These are phyloP conservation scores for Arthrocladium fulminans DNA, from an alignment of 2,329 filamentous ascomycete genomes.

Conservation along the genomic window DNA sequence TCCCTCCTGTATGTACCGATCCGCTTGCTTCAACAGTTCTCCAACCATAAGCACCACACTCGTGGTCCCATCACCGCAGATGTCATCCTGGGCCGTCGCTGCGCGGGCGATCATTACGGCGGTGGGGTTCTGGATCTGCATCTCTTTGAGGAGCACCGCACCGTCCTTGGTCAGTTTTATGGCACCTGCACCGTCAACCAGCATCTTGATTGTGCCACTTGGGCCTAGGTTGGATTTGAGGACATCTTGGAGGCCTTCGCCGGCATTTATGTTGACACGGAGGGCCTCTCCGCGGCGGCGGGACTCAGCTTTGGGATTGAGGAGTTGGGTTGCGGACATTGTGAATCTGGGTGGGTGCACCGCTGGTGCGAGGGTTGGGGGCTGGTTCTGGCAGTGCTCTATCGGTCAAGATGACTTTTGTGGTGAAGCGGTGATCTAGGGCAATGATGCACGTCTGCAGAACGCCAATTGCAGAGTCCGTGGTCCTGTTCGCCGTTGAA, in stretches of 20 bases:
- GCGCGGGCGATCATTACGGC: slow-evolving; percentile 74
- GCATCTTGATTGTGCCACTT: slow-evolving; percentile 92
- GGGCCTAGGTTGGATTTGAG: slow-evolving; percentile 94
- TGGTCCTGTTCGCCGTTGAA: no score
- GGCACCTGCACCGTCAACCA: slow-evolving; percentile 64
- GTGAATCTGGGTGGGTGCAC: not conserved
- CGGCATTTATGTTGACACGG: slow-evolving; percentile 91
- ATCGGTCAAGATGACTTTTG: no score
- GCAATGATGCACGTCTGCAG: no score
- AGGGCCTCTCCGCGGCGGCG: slow-evolving; percentile 95
- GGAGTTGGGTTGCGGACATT: slow-evolving; percentile 68
- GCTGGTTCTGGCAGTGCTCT: no score
- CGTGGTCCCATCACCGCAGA: slow-evolving; percentile 94
- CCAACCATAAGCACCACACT: slow-evolving; percentile 92
- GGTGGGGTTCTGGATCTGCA: slow-evolving; percentile 58
- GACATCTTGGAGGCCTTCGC: slow-evolving; percentile 87
- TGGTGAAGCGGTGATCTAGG: no score
- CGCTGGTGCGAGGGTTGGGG: not conserved
- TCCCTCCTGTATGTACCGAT: slow-evolving; percentile 93
- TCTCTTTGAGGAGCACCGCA: slow-evolving; percentile 67
- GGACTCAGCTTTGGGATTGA: slow-evolving; percentile 98
- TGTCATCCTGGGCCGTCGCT: slow-evolving; percentile 95
- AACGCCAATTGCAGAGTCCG: no score
- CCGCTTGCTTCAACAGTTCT: slow-evolving; percentile 94
- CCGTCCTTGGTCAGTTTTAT: slow-evolving; percentile 99